Evolutionary conservation across 2,329 filamentous ascomycete genomes (phyloP), one percentile per base, ranked within the genome.

Genomic region (Aspergillus sp.): DNA sequence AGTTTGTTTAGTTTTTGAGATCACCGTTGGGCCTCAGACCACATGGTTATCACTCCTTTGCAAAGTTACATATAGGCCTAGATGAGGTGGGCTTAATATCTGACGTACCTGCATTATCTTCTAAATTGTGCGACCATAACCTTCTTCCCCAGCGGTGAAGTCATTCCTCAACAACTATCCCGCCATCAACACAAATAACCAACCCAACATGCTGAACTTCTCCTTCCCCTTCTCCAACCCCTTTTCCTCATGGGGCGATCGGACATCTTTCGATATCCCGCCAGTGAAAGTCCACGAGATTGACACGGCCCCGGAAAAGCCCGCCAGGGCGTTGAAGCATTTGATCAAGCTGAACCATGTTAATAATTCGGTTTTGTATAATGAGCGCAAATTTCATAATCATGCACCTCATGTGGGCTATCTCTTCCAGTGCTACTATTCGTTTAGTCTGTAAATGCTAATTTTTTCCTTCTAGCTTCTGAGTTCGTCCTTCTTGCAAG

Each of bases 311-410:
- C 77, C 83, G 7, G 89, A 94, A 61, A 91, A 88, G 65, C 77
- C 86, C 44, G 82, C 86, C 12, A 77, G 91, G 48, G 88, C 88
- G 13, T 75, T 98, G 49, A 96, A 95, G 71, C 90, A 97, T 68
- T 74, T 98, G 10, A 67, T 98, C 48, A 88, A 87, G 66, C 85
- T 90, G 41, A 97, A 97, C 64, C 93, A 98, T 70, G 84, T 85
- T 53, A 95, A 93, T 62, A 81, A 95, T 67, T 82, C 89, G 29
- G 83, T 97, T 53, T 70, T 95, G 43, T 93, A 87, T 65, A 82
- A 90, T 62, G 65, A 86, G 42, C 72, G 86, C 5, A 73, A 78
- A 49, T 93, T 83, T 57, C 82, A 93, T 70, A 97, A 97, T 60
- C 87, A 95, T 68, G 75, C 85, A 56, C 78, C 88, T 33, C 90